Conservation (phyloP, 108 stramenopile genomes). For the Pseudonitzschia multiseries region DNA sequence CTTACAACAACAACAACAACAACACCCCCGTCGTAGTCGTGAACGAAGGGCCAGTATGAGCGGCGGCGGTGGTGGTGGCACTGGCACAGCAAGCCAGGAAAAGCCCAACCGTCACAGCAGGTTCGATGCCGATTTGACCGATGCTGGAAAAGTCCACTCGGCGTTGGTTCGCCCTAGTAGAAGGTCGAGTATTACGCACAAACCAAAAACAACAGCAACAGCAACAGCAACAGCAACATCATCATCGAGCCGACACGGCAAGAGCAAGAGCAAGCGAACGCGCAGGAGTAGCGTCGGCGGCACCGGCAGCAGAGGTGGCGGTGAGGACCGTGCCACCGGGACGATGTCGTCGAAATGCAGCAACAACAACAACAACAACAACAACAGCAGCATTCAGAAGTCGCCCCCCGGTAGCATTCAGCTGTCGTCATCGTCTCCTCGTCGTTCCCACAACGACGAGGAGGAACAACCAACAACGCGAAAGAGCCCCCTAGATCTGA, state of each 20-base stretch:
- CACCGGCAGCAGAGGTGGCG: too few relatives aligned
- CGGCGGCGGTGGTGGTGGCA: neutral
- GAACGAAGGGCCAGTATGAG: neutral
- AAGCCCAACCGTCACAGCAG: too few relatives aligned
- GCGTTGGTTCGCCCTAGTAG: neutral
- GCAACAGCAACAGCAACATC: constrained; percentile 3
- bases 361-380: too few relatives aligned
- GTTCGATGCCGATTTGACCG: too few relatives aligned
- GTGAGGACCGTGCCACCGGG: neutral
- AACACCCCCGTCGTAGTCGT: neutral
- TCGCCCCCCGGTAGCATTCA: too few relatives aligned
- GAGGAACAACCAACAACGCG: too few relatives aligned
- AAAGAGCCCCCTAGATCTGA: too few relatives aligned
- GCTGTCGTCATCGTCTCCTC: too few relatives aligned
- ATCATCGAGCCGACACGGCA: neutral
- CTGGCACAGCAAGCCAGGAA: too few relatives aligned
- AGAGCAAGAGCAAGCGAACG: neutral
- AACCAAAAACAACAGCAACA: neutral
- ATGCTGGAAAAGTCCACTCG: neutral
- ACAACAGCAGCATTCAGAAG: too few relatives aligned
- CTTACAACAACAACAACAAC: neutral
- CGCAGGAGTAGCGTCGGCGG: neutral
- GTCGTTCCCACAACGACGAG: too few relatives aligned
- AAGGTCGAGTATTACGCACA: neutral
- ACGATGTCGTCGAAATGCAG: too few relatives aligned